These are phyloP conservation scores for Pichia cabralensis DNA, from an alignment of 805 yeast species.

Conservation along the genomic window DNA sequence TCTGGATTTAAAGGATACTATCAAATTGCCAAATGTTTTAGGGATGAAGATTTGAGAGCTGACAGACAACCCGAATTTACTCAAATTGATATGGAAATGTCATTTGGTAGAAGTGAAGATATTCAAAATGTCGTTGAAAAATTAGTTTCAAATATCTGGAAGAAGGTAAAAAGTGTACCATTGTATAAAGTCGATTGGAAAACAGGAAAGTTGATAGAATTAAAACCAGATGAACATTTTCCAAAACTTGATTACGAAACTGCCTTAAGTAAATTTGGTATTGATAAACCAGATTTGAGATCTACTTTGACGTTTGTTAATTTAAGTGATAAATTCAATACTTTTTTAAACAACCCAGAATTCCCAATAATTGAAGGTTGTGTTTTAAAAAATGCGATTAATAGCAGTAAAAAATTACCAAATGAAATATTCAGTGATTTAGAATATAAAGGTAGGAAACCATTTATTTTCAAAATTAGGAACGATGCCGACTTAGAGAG, in stretches of 20 bases:
- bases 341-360: slow-evolving; percentile 23
- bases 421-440: slow-evolving; percentile 24
- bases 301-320: slow-evolving; percentile 42
- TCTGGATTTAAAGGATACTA: slow-evolving; percentile 81
- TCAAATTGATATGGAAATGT: slow-evolving; percentile 92
- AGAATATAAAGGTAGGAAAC: slow-evolving; percentile 48
- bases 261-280: slow-evolving; percentile 69
- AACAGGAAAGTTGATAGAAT: slow-evolving; percentile 23
- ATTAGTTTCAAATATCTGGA: slow-evolving; percentile 49
- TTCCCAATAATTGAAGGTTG: slow-evolving; percentile 73
- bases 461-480: slow-evolving; percentile 44
- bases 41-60: slow-evolving; percentile 91
- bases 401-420: slow-evolving; percentile 10
- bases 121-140: slow-evolving; percentile 58
- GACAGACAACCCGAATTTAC: slow-evolving; percentile 98
- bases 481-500: slow-evolving; percentile 26
- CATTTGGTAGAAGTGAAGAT: slow-evolving; percentile 60
- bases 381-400: slow-evolving; percentile 43
- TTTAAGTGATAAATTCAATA: slow-evolving; percentile 33
- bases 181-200: slow-evolving; percentile 28
- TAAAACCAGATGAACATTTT: slow-evolving; percentile 21
- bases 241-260: slow-evolving; percentile 51
- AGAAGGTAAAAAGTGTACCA: slow-evolving; percentile 30
- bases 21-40: slow-evolving; percentile 87
- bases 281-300: slow-evolving; percentile 91